Conservation (phyloP, 768 basidiomycete genomes). For the Suillus plorans region DNA sequence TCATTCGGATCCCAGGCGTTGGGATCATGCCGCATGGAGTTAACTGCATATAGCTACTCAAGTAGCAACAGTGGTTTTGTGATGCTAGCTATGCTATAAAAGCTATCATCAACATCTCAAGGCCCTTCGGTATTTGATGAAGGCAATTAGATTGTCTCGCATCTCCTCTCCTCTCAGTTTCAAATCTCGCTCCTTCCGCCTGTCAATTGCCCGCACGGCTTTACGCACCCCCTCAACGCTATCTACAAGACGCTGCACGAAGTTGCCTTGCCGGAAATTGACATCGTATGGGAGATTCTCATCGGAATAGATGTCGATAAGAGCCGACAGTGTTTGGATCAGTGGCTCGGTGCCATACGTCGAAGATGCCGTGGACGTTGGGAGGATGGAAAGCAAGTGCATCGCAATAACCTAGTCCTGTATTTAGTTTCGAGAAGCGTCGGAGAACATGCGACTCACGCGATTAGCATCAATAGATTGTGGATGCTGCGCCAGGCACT, state of each 20-base stretch:
- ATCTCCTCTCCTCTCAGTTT: constrained; percentile 72
- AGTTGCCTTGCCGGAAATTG: constrained; percentile 69
- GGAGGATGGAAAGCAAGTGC: constrained; percentile 66
- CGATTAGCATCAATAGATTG: constrained; percentile 57
- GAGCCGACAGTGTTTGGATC: constrained; percentile 75
- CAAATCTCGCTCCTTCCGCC: constrained; percentile 63
- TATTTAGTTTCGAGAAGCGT: not conserved
- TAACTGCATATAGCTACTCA: not conserved
- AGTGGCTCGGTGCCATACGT: constrained; percentile 61
- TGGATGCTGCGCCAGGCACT: constrained; percentile 75
- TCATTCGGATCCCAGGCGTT: not conserved
- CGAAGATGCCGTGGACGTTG: constrained; percentile 38
- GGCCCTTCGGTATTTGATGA: constrained; percentile 68
- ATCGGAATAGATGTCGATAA: constrained; percentile 94
- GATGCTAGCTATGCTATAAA: not conserved
- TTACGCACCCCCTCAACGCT: constrained; percentile 63
- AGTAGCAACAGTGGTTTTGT: not conserved
- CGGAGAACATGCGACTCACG: constrained; percentile 37
- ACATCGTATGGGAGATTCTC: constrained; percentile 77
- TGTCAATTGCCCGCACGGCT: constrained; percentile 63
- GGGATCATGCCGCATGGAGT: not conserved
- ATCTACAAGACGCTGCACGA: constrained; percentile 52
- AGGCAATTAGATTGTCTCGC: constrained; percentile 71
- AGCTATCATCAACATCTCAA: constrained; percentile 36
- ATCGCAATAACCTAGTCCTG: constrained; percentile 53